Conservation (phyloP, 495 filamentous ascomycete genomes). For the Tricharina praecox region DNA sequence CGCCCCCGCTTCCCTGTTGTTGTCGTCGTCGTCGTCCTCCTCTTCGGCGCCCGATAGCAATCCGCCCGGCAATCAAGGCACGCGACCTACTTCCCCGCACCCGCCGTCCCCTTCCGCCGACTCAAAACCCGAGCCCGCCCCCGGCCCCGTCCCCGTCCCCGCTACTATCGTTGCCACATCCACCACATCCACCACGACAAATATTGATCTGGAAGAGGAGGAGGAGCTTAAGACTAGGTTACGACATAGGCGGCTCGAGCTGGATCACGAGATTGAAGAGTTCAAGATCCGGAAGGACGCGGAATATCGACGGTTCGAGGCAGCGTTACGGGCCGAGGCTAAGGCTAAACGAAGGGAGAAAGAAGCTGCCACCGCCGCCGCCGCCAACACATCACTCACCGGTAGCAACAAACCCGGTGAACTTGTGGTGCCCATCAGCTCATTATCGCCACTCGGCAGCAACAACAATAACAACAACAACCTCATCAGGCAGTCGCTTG, state of each 20-base stretch:
- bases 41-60: neutral
- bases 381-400: conserved; percentile 6
- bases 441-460: too few relatives aligned
- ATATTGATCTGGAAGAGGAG: too few relatives aligned
- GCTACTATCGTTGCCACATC: neutral
- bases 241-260: conserved; percentile 17
- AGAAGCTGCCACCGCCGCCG: conserved; percentile 11
- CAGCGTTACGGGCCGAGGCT: conserved; percentile 11
- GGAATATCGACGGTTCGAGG: conserved; percentile 21
- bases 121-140: neutral
- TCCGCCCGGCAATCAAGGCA: neutral
- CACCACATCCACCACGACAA: neutral
- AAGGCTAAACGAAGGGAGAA: conserved; percentile 4
- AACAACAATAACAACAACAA: too few relatives aligned
- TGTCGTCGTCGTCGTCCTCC: neutral
- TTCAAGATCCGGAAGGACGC: conserved; percentile 20
- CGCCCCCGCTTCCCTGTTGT: neutral
- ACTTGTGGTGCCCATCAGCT: conserved; percentile 12
- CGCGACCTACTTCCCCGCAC: neutral
- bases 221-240: conserved; percentile 15
- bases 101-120: neutral
- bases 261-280: conserved; percentile 25
- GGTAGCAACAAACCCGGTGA: conserved; percentile 7
- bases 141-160: too few relatives aligned
- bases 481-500: conserved; percentile 14